phyloP scores from a whole-genome alignment of 805 yeast species.

The Millerozyma miso region DNA sequence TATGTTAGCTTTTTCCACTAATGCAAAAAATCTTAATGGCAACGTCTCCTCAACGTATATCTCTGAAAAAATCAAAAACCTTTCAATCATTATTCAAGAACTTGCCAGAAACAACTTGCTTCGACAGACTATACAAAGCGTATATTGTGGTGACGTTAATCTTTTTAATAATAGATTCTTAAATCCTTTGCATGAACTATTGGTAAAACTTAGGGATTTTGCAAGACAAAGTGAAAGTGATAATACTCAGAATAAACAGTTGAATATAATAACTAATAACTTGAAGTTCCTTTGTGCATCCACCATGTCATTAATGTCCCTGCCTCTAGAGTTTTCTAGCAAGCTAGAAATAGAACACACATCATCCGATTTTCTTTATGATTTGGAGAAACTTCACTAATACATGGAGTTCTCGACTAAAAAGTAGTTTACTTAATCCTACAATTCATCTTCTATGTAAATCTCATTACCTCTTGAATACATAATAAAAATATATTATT shows the following conservation, averaged over 20 bases:
- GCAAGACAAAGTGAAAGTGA: conserved; percentile 1
- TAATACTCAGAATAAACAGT: background rate
- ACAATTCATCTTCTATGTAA: too few relatives aligned
- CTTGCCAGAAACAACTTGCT: background rate
- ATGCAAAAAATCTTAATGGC: background rate
- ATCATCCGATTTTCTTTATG: background rate
- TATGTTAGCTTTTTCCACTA: background rate
- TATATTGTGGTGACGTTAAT: background rate
- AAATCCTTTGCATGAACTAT: conserved; percentile 4
- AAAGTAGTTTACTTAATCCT: too few relatives aligned
- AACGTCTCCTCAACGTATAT: conserved; percentile 3
- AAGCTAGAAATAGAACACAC: background rate
- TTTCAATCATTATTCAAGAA: conserved; percentile 13
- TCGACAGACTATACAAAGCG: background rate
- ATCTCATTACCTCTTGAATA: too few relatives aligned
- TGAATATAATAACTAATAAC: conserved; percentile 24
- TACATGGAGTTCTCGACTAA: too few relatives aligned
- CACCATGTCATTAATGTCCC: conserved; percentile 6
- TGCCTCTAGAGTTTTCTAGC: background rate
- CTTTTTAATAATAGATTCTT: conserved; percentile 4
- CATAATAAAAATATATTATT: too few relatives aligned
- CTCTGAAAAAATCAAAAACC: conserved; percentile 16
- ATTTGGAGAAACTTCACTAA: background rate
- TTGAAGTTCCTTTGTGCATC: conserved; percentile 28
- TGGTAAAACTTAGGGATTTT: conserved; percentile 6